phyloP scores from a whole-genome alignment of 2,329 filamentous ascomycete species.

The Talaromyces sp. region DNA sequence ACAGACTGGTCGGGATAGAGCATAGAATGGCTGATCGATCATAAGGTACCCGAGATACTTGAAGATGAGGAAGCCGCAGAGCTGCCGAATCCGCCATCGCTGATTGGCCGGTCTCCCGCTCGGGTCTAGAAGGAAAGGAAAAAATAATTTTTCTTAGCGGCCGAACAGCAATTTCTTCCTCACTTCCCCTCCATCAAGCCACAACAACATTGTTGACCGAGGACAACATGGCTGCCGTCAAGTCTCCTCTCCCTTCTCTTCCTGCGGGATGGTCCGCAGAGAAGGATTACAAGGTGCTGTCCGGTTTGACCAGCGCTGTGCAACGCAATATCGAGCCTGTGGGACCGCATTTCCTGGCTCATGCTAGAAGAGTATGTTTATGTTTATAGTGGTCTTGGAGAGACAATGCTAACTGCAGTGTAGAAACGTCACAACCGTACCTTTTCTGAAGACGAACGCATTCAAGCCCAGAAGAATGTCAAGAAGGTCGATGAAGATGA shows the following conservation, averaged over 20 bases:
- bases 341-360: constrained; percentile 94
- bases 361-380: constrained; percentile 74
- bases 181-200: constrained; percentile 2
- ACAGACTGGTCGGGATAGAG: neutral
- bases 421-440: constrained; percentile 86
- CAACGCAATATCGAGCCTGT: constrained; percentile 92
- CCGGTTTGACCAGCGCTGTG: constrained; percentile 67
- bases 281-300: constrained; percentile 85
- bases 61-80: neutral
- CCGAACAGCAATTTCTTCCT: neutral
- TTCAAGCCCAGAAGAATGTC: constrained; percentile 88
- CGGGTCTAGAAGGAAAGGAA: constrained; percentile 31
- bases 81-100: constrained; percentile 20
- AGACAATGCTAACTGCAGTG: neutral
- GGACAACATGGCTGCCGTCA: constrained; percentile 13
- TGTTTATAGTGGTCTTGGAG: neutral
- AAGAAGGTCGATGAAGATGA: constrained; percentile 93
- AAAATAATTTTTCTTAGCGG: constrained; percentile 24
- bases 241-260: constrained; percentile 62
- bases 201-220: neutral
- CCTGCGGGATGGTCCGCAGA: constrained; percentile 74
- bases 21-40: neutral
- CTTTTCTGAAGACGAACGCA: constrained; percentile 96
- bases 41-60: neutral
- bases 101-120: constrained; percentile 25